Evolutionary conservation across 148 eudicot genomes (phyloP).

Genomic region (Rheum nobile): DNA sequence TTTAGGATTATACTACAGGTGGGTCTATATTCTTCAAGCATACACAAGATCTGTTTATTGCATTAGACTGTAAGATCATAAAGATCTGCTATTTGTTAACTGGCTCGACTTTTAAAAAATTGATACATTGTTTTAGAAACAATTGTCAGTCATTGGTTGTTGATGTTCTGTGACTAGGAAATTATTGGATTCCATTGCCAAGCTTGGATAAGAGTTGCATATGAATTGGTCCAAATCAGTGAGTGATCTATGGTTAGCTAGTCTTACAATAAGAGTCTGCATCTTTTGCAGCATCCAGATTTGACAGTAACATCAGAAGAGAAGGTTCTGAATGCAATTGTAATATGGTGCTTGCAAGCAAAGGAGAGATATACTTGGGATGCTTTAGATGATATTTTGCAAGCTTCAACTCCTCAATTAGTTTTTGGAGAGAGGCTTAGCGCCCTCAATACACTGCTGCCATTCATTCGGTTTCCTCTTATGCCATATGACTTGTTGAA

Average conservation of each 20-base stretch:
- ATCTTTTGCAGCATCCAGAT: conserved; percentile 83
- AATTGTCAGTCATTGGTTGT: background rate
- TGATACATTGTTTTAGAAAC: background rate
- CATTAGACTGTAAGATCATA: background rate
- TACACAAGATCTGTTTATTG: background rate
- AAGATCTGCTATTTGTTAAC: background rate
- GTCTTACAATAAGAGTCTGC: conserved; percentile 16
- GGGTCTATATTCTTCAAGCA: conserved; percentile 28
- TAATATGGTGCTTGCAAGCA: conserved; percentile 65
- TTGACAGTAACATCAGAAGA: conserved; percentile 92
- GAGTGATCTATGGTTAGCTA: too few relatives aligned
- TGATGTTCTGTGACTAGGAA: background rate
- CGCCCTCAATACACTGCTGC: conserved; percentile 36
- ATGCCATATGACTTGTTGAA: conserved; percentile 51
- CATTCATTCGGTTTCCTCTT: conserved; percentile 66
- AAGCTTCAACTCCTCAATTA: conserved; percentile 37
- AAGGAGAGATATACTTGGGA: conserved; percentile 62
- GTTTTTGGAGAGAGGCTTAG: conserved; percentile 67
- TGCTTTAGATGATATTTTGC: conserved; percentile 43
- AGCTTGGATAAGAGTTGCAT: background rate
- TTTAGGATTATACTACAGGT: conserved; percentile 86
- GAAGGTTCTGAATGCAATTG: conserved; percentile 74
- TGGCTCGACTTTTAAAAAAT: background rate
- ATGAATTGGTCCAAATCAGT: background rate
- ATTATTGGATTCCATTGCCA: background rate